Conservation (phyloP, 306 rosid species). For the Cucurbita pepo region DNA sequence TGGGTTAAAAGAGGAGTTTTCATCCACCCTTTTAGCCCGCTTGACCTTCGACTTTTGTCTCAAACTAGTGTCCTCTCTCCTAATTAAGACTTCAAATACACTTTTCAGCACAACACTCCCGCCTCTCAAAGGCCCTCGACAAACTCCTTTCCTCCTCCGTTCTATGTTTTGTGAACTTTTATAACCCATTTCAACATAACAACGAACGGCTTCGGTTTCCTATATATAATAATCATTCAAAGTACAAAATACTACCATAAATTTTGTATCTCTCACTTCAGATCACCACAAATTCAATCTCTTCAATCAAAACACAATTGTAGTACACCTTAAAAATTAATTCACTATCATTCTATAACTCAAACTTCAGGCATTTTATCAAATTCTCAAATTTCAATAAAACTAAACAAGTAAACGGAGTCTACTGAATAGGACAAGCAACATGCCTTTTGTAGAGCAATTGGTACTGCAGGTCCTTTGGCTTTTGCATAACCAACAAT, state of each 20-base stretch:
- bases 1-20: background rate
- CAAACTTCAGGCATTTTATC: background rate
- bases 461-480: conserved; percentile 71
- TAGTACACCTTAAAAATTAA: background rate
- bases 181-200: background rate
- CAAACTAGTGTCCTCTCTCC: background rate
- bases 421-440: conserved; percentile 2
- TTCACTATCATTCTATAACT: background rate
- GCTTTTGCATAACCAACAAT: conserved; percentile 86
- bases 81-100: background rate
- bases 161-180: background rate
- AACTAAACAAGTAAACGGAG: background rate
- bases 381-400: background rate
- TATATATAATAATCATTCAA: no score
- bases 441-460: conserved; percentile 77
- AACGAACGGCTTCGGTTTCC: background rate
- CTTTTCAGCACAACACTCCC: background rate
- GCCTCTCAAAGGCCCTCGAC: background rate
- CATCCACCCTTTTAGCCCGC: background rate
- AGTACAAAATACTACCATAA: background rate
- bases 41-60: background rate
- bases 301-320: background rate
- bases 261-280: background rate
- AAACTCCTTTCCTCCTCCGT: background rate
- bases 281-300: background rate